Percentiles rank a stretch among this genome's conserved stretches.
These are phyloP conservation scores for Agrocybe praecox DNA, from an alignment of 768 basidiomycete species.

Conservation along the genomic window DNA sequence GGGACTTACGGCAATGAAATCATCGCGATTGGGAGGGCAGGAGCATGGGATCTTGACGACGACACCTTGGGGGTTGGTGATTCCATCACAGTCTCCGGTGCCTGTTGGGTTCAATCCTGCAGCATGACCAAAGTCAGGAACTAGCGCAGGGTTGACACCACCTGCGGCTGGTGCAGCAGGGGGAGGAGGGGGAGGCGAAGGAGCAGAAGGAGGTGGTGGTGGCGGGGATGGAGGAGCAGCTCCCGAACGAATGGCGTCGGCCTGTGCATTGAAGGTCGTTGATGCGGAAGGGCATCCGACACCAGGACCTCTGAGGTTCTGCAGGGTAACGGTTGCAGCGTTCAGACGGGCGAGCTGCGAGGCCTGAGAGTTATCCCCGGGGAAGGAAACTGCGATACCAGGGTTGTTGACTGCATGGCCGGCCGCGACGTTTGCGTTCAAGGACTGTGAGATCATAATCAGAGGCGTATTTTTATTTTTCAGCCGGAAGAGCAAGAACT, in stretches of 20 bases:
- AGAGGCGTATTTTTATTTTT: not conserved
- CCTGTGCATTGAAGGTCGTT: conserved; percentile 58
- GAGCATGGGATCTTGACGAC: conserved; percentile 67
- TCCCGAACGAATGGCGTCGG: conserved; percentile 36
- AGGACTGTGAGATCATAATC: conserved; percentile 25
- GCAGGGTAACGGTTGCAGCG: conserved; percentile 66
- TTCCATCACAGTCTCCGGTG: conserved; percentile 74
- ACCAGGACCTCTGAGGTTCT: conserved; percentile 72
- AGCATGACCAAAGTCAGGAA: conserved; percentile 59
- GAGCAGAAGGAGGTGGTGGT: conserved; percentile 20
- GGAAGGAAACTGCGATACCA: conserved; percentile 58
- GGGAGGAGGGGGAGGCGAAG: conserved; percentile 15
- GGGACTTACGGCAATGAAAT: conserved; percentile 15
- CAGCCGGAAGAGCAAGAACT: conserved; percentile 4
- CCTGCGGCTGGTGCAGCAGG: conserved; percentile 26
- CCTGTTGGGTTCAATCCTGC: conserved; percentile 66
- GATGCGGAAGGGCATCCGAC: conserved; percentile 67
- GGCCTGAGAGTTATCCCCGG: conserved; percentile 53
- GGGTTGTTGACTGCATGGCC: conserved; percentile 72
- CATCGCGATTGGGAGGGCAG: conserved; percentile 18
- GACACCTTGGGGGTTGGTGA: conserved; percentile 51
- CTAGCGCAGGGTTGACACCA: conserved; percentile 53
- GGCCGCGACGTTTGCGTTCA: conserved; percentile 59
- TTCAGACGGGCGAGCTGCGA: conserved; percentile 60
- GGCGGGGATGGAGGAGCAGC: conserved; percentile 28